Conservation (phyloP, 1,284 basidiomycete species). For the Melampsora abietis-canadensis region DNA sequence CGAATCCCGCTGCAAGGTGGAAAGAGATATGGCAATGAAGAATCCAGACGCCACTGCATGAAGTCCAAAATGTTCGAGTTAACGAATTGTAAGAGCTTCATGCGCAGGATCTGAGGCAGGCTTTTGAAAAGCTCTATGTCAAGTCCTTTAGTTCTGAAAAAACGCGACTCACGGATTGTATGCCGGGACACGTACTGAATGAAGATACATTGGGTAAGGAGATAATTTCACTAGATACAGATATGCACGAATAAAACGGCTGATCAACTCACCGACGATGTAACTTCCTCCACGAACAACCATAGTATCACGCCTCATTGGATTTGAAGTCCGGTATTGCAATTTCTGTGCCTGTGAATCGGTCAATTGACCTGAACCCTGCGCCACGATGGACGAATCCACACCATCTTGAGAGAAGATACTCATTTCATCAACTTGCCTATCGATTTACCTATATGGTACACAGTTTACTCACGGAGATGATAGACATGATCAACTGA, state of each 20-base stretch:
- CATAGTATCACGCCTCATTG: constrained; percentile 1
- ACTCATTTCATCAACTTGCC: not conserved
- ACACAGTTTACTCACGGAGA: not conserved
- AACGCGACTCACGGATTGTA: not conserved
- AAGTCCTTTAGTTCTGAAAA: not conserved
- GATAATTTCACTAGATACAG: too few species aligned
- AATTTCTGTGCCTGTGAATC: not conserved
- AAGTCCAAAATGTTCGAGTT: not conserved
- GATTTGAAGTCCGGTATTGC: constrained; percentile 3
- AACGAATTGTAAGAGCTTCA: not conserved
- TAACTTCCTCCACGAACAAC: not conserved
- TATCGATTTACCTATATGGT: not conserved
- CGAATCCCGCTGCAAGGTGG: constrained; percentile 31
- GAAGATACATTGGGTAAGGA: not conserved
- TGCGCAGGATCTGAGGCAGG: not conserved
- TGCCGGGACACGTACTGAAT: not conserved
- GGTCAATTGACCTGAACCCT: not conserved
- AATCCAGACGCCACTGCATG: constrained; percentile 16
- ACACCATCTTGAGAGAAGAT: not conserved
- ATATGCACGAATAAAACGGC: not conserved
- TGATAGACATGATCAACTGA: constrained; percentile 6
- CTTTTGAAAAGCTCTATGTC: not conserved
- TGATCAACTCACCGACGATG: not conserved
- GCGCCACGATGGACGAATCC: not conserved
- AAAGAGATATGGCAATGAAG: constrained; percentile 33